Base-by-base conservation (phyloP, 2,329 filamentous ascomycete genomes). In the Scedosporium minutisporum region DNA sequence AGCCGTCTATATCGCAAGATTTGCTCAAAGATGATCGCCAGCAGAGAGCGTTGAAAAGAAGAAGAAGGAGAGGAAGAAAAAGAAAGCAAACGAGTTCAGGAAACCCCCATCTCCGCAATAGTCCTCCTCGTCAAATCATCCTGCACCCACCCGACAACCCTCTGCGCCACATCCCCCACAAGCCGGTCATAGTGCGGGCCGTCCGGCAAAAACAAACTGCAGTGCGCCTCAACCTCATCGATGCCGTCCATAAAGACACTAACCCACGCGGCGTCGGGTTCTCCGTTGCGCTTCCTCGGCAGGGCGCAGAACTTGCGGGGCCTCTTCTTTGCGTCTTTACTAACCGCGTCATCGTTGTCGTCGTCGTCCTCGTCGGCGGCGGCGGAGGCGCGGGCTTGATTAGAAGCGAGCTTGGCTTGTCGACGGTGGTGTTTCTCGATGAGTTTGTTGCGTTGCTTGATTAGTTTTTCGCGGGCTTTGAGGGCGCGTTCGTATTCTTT, bases 181-280 rank as follows among this genome's bases (percentile, higher is more conserved):
- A 93, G 76, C 65, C 75, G 76, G 68, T 92, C 88, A 70, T 95
- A 93, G 63, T 90, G 87, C 64, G 86, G 80, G 6, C 88, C 87
- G 0, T 83, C 75, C 12, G 85, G 75, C 55, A 90, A 84, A 75
- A 96, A 96, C 60, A 96, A 76, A 0, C 89, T 87, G 65, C 90
- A 93, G 71, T 96, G 92, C 9, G 92, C 93, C 6, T 85, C 87
- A 1, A 96, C 89, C 73, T 96, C 90, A 70, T 96, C 92, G 65
- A 95, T 86, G 61, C 86, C 87, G 63, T 88, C 82, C 89, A 97
- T 95, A 68, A 86, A 87, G 2, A 96, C 83, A 55, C 87, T 80
- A 1, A 92, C 77, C 92, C 93, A 96, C 16, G 87, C 84, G 4
- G 82, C 76, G 71, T 96, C 91, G 53, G 80, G 76, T 64, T 79